Base-by-base conservation (phyloP, 2,329 filamentous ascomycete species). In the Chrysoporthe puriensis region DNA sequence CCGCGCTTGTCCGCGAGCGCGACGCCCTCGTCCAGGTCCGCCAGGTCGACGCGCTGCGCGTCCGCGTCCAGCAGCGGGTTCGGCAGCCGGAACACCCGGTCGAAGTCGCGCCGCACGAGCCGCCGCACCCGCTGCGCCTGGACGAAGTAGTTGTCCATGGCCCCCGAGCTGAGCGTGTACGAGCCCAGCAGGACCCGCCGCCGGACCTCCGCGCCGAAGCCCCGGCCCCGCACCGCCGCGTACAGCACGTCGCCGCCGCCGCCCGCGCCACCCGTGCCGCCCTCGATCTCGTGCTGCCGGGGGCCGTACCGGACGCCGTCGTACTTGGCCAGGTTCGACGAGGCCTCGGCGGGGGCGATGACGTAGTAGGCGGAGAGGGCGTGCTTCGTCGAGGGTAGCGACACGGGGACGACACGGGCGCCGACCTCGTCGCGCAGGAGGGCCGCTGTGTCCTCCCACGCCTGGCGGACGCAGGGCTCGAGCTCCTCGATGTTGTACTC, bases 81-180 rank as follows among this genome's bases (percentile, higher is more conserved):
- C 3, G 81, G 80, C 56, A 88, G 79, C 18, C 80, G 78, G 76
- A 99, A 97, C 0, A 92, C 89, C 1, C 85, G 80, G 78, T 98
- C 89, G 76, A 99, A 99, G 75, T 99, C 96, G 44, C 83, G 82
- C 76, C 96, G 91, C 2, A 99, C 92, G 21, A 97, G 82, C 65
- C 93, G 86, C 1, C 96, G 90, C 50, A 97, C 88, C 71, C 90
- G 91, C 79, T 99, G 96, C 58, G 96, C 96, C 77, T 97, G 91
- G 70, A 97, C 87, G 75, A 99, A 99, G 79, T 98, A 97, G 77
- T 98, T 99, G 77, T 97, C 91, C 75, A 96, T 96, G 11, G 94
- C 94, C 70, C 91, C 88, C 0, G 95, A 94, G 78, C 93, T 97
- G 63, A 99, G 85, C 52, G 90, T 94, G 76, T 97, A 98, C 0